A percentile compares a stretch with the other conserved stretches of the same genome.
Conservation (phyloP, 768 basidiomycete species). For the Macrolepiota albuminosa region DNA sequence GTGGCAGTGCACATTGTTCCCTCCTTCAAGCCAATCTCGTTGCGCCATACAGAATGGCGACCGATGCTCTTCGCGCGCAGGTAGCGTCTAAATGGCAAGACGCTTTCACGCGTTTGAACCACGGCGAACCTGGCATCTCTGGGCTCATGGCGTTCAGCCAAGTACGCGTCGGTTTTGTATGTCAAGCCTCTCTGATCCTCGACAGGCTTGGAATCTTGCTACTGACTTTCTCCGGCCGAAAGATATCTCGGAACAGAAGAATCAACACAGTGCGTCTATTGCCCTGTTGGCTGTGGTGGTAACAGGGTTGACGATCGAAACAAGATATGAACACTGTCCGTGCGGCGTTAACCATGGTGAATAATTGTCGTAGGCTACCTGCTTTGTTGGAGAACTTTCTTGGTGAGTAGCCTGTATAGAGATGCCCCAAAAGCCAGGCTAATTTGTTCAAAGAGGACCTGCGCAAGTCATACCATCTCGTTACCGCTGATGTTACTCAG, state of each 20-base stretch:
- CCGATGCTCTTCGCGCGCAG: conserved; percentile 58
- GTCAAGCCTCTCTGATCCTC: not conserved
- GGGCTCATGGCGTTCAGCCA: conserved; percentile 63
- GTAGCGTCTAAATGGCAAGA: conserved; percentile 71
- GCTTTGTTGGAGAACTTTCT: conserved; percentile 68
- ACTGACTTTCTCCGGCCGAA: conserved; percentile 51
- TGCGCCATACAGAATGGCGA: conserved; percentile 38
- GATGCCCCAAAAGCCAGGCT: not conserved
- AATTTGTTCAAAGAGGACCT: conserved; percentile 48
- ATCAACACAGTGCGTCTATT: conserved; percentile 17
- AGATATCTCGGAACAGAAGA: conserved; percentile 38
- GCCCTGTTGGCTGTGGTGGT: not conserved
- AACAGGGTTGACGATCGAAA: not conserved
- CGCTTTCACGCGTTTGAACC: conserved; percentile 60
- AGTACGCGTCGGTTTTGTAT: conserved; percentile 27
- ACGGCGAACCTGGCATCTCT: conserved; percentile 52
- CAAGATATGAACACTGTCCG: conserved; percentile 45
- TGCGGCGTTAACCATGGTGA: conserved; percentile 54
- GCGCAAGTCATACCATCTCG: conserved; percentile 50
- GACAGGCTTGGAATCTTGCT: conserved; percentile 57
- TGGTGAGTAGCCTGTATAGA: conserved; percentile 37
- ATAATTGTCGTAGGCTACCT: conserved; percentile 54
- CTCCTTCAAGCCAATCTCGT: not conserved
- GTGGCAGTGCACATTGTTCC: conserved; percentile 3
- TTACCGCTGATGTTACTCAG: conserved; percentile 53